Percentiles rank a stretch among this genome's conserved stretches.
Conservation (phyloP, 768 basidiomycete genomes). For the Suillus subluteus region DNA sequence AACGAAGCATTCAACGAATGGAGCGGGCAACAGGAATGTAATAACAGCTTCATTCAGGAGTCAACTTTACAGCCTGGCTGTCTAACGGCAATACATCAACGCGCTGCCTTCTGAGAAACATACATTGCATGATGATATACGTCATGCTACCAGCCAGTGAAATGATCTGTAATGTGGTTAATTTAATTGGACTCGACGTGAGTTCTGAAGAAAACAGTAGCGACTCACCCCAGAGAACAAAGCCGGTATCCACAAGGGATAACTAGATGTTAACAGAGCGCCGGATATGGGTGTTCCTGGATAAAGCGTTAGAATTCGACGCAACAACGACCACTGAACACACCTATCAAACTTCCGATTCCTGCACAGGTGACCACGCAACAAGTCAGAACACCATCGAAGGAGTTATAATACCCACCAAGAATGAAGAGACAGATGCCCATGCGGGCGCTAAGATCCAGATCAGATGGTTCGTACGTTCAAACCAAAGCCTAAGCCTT, state of each 20-base stretch:
- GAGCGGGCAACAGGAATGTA: not conserved
- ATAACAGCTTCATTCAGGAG: not conserved
- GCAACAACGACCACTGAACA: constrained; percentile 2
- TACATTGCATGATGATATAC: not conserved
- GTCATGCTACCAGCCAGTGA: not conserved
- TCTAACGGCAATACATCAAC: not conserved
- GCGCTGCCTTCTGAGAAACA: not conserved
- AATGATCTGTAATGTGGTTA: not conserved
- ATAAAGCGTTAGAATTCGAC: constrained; percentile 24
- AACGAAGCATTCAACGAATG: not conserved
- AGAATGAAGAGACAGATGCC: constrained; percentile 52
- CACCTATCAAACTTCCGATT: constrained; percentile 27
- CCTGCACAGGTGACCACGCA: constrained; percentile 15
- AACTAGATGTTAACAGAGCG: constrained; percentile 50
- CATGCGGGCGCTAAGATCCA: constrained; percentile 35
- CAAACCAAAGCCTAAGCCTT: constrained; percentile 44
- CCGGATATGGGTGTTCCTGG: constrained; percentile 61
- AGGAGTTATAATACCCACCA: constrained; percentile 29
- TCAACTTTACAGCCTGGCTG: not conserved
- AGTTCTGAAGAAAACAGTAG: not conserved
- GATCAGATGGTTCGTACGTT: not conserved
- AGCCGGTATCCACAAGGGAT: constrained; percentile 61
- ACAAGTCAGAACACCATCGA: too few species aligned
- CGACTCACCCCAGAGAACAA: constrained; percentile 49
- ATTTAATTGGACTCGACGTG: not conserved